A percentile compares a stretch with the other conserved stretches of the same genome.
phyloP scores from a whole-genome alignment of 2,329 filamentous ascomycete species.

The Aureobasidium uvarum region DNA sequence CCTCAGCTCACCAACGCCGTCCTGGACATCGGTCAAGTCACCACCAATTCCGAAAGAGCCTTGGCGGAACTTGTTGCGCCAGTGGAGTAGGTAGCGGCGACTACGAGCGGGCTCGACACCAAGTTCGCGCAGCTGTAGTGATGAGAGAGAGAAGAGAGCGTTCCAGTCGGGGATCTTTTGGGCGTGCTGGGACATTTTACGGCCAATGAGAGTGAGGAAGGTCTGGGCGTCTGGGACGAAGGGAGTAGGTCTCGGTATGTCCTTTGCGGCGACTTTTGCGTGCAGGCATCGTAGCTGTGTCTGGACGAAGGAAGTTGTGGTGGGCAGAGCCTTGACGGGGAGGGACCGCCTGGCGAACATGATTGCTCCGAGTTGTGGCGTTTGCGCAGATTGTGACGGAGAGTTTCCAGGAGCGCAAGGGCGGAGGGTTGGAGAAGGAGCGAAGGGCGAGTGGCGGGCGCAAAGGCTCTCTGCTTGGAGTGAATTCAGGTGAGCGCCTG shows the following conservation, averaged over 20 bases:
- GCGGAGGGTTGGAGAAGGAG: not conserved
- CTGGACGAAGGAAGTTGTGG: constrained; percentile 18
- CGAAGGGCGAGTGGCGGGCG: not conserved
- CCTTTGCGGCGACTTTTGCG: constrained; percentile 42
- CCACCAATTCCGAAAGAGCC: constrained; percentile 79
- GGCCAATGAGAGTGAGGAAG: constrained; percentile 89
- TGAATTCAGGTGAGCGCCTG: not conserved
- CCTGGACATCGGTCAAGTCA: constrained; percentile 71
- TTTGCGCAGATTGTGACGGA: not conserved
- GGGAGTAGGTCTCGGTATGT: constrained; percentile 70
- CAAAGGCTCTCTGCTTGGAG: not conserved
- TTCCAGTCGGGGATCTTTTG: constrained; percentile 90
- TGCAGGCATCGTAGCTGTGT: constrained; percentile 39
- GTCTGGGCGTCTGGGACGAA: constrained; percentile 82
- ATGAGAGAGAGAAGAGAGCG: constrained; percentile 77
- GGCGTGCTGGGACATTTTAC: constrained; percentile 75
- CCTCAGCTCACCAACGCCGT: constrained; percentile 58
- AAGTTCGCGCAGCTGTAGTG: constrained; percentile 72
- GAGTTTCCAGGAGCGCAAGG: not conserved
- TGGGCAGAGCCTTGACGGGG: constrained; percentile 15
- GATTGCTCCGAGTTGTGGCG: constrained; percentile 1
- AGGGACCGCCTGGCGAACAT: constrained; percentile 26
- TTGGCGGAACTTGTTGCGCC: constrained; percentile 79
- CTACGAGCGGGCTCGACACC: constrained; percentile 83
- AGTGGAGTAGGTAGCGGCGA: constrained; percentile 79